A percentile compares a stretch with the other conserved stretches of the same genome.
phyloP scores from a whole-genome alignment of 345 rosid genomes.

The Crucihimalaya himalaica region DNA sequence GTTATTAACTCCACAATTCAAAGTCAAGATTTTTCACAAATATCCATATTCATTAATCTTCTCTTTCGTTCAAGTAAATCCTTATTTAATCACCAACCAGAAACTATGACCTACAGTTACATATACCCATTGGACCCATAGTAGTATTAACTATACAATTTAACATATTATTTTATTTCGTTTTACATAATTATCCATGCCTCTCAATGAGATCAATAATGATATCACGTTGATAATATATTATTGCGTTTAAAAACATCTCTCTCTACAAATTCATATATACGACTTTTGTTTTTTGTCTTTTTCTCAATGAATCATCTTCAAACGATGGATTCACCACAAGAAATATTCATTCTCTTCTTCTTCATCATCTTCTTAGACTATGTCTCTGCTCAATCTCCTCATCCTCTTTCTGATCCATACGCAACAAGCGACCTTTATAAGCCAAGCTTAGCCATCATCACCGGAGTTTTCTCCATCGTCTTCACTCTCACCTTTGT shows the following conservation, averaged over 20 bases:
- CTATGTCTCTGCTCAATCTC: constrained; percentile 32
- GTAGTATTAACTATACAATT: background rate
- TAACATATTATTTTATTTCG: background rate
- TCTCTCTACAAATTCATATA: constrained; percentile 17
- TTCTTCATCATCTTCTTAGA: constrained; percentile 22
- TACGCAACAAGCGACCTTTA: constrained; percentile 42
- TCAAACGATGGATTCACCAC: constrained; percentile 21
- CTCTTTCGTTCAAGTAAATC: background rate
- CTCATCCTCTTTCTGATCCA: constrained; percentile 9
- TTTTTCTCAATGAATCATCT: background rate
- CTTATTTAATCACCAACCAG: constrained; percentile 1
- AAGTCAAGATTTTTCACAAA: background rate
- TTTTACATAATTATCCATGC: constrained; percentile 2
- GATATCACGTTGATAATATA: constrained; percentile 29
- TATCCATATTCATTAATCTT: constrained; percentile 11
- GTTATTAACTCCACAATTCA: background rate
- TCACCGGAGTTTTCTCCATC: constrained; percentile 61
- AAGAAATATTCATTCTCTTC: constrained; percentile 24
- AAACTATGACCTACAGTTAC: background rate
- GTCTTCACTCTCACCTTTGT: constrained; percentile 63
- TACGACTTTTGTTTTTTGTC: background rate
- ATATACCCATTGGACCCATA: background rate
- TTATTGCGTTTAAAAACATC: constrained; percentile 1
- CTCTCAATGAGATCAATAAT: constrained; percentile 26
- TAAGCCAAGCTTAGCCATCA: constrained; percentile 79